Evolutionary conservation across 805 yeast genomes (phyloP), one percentile per base, ranked within the genome.

Genomic region (Yamadazyma kitorensis): DNA sequence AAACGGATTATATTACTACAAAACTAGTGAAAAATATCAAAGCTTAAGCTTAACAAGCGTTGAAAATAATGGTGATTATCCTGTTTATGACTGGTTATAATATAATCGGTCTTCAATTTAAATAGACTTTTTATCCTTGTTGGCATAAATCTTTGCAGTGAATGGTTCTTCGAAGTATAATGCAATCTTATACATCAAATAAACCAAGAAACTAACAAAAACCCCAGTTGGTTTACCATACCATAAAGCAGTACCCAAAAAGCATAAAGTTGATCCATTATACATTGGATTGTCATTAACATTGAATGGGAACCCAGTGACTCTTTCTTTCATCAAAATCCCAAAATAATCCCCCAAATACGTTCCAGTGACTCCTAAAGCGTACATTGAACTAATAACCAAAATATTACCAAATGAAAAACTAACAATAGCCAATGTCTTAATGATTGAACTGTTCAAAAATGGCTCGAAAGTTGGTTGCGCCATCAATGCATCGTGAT

Each of bases 261-360:
- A 93, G 33, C 94, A 80, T 46, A 91, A 65, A 15, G 89, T 76
- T 7, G 95, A 85, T 11, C 98, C 98, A 54, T 84, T 82, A 62
- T 93, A 93, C 98, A 93, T 93, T 45, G 98, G 98, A 61, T 93
- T 91, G 52, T 87, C 82, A 44, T 81, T 74, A 37, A 89, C 78
- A 51, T 81, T 89, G 74, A 93, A 93, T 11, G 98, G 98, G 74
- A 93, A 93, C 1, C 84, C 80, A 12, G 91, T 82, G 40, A 93
- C 96, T 54, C 95, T 76, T 44, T 85, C 76, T 43, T 81, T 80
- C 93, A 91, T 93, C 49, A 93, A 73, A 51, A 93, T 89, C 2
- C 98, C 98, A 61, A 93, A 93, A 64, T 93, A 94, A 60, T 93
- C 98, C 27, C 98, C 98, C 41, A 93, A 65, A 54, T 93, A 93